Evolutionary conservation across 2,329 filamentous ascomycete genomes (phyloP), one percentile per base, ranked within the genome.

Genomic region (Rasamsonia emersonii): DNA sequence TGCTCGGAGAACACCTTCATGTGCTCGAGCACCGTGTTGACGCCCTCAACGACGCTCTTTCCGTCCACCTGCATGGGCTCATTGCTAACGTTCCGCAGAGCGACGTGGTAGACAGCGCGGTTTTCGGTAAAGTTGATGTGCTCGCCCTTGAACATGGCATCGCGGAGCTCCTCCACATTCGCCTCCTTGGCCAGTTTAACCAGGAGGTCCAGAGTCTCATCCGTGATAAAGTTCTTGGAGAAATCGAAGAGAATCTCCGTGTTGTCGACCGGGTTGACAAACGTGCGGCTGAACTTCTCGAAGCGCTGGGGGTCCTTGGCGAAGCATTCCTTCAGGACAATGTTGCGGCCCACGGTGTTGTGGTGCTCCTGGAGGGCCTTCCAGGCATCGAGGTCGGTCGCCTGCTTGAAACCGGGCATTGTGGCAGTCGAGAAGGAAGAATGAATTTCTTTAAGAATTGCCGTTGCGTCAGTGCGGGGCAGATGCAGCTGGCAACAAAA

Each of bases 51-150:
- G 53, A 98, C 91, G 56, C 93, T 89, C 65, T 86, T 70, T 41
- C 88, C 89, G 45, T 95, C 81, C 18, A 96, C 91, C 64, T 85
- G 59, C 75, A 81, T 78, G 28, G 70, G 77, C 73, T 84, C 77
- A 58, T 84, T 86, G 59, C 77, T 73, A 43, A 86, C 79, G 61
- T 98, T 98, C 59, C 91, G 82, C 54, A 98, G 75, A 29, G 91
- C 91, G 47, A 85, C 76, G 67, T 98, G 91, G 70, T 93, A 93
- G 45, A 98, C 91, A 45, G 91, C 91, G 44, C 91, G 81, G 58
- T 89, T 72, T 72, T 98, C 91, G 39, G 91, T 98, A 68, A 95
- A 95, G 76, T 98, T 98, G 73, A 98, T 96, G 75, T 93, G 89
- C 57, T 96, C 85, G 49, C 91, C 91, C 37, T 78, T 79, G 66